Evolutionary conservation across 2,329 filamentous ascomycete species (phyloP).

Genomic region (Aaosphaeria pasadenensis): DNA sequence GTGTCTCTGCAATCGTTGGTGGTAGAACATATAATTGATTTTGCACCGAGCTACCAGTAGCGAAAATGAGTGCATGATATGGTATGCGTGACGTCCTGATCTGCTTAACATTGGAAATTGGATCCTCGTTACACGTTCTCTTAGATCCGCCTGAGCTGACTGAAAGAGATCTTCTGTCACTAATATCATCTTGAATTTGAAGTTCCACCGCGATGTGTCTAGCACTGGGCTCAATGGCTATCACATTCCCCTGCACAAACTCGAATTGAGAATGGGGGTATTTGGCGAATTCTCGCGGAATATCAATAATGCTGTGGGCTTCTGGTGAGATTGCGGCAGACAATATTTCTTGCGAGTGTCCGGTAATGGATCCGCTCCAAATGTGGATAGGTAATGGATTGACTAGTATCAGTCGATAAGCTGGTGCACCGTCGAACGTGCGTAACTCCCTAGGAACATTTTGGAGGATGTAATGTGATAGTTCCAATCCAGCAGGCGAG

Average conservation of each 20-base stretch:
- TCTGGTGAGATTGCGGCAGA: too few species aligned
- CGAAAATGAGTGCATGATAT: slow-evolving; percentile 36
- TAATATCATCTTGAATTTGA: not conserved
- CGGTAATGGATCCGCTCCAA: slow-evolving; percentile 11
- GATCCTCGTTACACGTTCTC: not conserved
- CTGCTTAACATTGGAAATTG: not conserved
- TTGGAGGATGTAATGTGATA: slow-evolving; percentile 33
- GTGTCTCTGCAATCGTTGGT: slow-evolving; percentile 30
- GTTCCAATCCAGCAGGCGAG: slow-evolving; percentile 34
- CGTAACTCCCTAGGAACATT: slow-evolving; percentile 22
- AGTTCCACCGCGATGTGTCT: slow-evolving; percentile 22
- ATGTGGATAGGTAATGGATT: slow-evolving; percentile 37
- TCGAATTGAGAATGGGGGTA: slow-evolving; percentile 31
- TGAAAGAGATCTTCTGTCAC: too few species aligned
- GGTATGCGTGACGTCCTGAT: slow-evolving; percentile 15
- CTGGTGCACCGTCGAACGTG: slow-evolving; percentile 17
- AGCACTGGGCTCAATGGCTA: slow-evolving; percentile 18
- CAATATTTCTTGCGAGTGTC: too few species aligned
- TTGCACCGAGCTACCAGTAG: slow-evolving; percentile 30
- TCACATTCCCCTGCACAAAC: slow-evolving; percentile 31
- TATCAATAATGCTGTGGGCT: too few species aligned
- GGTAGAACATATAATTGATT: slow-evolving; percentile 33
- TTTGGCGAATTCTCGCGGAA: slow-evolving; percentile 1
- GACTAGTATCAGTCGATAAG: slow-evolving; percentile 33
- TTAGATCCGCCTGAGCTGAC: not conserved